phyloP scores from a whole-genome alignment of 2,329 filamentous ascomycete genomes.

The Colletotrichum lini region DNA sequence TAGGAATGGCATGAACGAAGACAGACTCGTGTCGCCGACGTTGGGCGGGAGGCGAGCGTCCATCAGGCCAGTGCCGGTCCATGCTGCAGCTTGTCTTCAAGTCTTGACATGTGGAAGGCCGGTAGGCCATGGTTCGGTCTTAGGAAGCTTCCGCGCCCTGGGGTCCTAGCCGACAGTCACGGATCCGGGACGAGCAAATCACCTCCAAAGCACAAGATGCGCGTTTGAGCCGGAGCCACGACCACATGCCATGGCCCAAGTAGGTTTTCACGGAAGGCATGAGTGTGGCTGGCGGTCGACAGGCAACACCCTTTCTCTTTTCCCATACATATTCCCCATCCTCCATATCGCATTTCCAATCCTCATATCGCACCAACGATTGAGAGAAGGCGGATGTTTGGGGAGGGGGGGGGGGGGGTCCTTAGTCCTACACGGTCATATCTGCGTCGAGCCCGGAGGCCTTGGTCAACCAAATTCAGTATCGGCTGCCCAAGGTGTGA shows the following conservation, averaged over 20 bases:
- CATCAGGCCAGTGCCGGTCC: slow-evolving; percentile 23
- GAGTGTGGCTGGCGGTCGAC: neutral
- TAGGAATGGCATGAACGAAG: slow-evolving; percentile 30
- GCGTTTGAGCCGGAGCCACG: slow-evolving; percentile 23
- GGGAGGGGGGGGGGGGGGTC: neutral
- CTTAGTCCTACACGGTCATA: neutral
- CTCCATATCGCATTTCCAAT: neutral
- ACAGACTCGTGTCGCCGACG: slow-evolving; percentile 20
- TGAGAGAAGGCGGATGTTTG: neutral
- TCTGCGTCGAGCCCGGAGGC: neutral
- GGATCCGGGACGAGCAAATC: slow-evolving; percentile 28
- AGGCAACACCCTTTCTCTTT: neutral
- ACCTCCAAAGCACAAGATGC: slow-evolving; percentile 1
- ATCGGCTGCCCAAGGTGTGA: neutral
- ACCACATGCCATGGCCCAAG: neutral
- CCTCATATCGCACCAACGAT: neutral
- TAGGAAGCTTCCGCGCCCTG: slow-evolving; percentile 9
- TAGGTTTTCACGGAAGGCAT: neutral
- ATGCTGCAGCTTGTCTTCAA: slow-evolving; percentile 4
- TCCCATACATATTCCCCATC: neutral
- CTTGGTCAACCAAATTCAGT: neutral
- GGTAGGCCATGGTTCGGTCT: slow-evolving; percentile 14
- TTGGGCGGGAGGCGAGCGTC: slow-evolving; percentile 3
- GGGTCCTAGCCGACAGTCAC: slow-evolving; percentile 10
- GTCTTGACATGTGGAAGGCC: slow-evolving; percentile 5